Percentiles rank a stretch among this genome's conserved stretches.
Evolutionary conservation across 2,329 filamentous ascomycete genomes (phyloP).

Genomic region (Xylariaceae sp.): DNA sequence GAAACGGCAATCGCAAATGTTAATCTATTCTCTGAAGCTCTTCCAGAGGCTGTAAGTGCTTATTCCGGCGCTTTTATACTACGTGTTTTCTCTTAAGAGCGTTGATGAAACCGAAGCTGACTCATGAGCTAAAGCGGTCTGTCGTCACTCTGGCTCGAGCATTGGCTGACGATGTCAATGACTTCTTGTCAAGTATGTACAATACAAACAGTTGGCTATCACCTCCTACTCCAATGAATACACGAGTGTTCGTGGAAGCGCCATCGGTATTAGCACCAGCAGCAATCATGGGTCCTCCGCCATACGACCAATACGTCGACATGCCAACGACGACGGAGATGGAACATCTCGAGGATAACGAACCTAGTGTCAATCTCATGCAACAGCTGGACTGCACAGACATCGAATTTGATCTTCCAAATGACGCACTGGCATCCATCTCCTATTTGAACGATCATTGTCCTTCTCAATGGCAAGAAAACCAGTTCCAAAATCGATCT

Average conservation of each 20-base stretch:
- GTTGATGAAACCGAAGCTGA: background rate
- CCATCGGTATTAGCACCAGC: background rate
- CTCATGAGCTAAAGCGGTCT: background rate
- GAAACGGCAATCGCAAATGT: slow-evolving; percentile 11
- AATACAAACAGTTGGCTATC: background rate
- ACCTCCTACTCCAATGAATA: background rate
- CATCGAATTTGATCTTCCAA: too few species aligned
- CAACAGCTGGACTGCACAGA: too few species aligned
- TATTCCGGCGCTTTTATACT: background rate
- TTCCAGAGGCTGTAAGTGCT: slow-evolving; percentile 7
- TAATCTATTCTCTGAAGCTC: slow-evolving; percentile 3
- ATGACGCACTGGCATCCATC: too few species aligned
- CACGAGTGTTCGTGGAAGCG: background rate
- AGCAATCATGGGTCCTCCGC: background rate
- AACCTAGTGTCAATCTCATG: too few species aligned
- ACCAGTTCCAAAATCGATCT: too few species aligned
- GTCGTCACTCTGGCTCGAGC: slow-evolving; percentile 1
- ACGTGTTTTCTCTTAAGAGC: background rate
- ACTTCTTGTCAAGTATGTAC: slow-evolving; percentile 2
- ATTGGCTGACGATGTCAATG: slow-evolving; percentile 7
- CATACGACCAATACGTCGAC: background rate
- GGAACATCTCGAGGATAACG: too few species aligned
- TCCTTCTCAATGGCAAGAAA: too few species aligned
- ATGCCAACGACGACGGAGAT: background rate
- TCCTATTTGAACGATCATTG: too few species aligned